Evolutionary conservation across 345 rosid genomes (phyloP), one percentile per base, ranked within the genome.

Genomic region (Salix udensis): DNA sequence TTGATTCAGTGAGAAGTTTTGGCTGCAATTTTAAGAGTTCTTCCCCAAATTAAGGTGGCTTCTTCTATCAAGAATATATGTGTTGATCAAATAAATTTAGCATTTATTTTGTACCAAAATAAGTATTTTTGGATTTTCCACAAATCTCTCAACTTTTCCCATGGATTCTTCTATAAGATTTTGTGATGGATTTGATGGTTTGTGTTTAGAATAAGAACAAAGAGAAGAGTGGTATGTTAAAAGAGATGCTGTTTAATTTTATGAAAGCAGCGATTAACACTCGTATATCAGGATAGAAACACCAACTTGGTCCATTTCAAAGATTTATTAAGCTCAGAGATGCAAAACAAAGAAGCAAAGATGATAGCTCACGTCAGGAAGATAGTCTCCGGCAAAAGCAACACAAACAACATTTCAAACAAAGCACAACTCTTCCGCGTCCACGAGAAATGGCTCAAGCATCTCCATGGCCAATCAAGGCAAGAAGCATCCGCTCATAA

Each of bases 401-500:
- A 24, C 68, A 77, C 16, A 74, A 67, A 65, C 72, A 65, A 34
- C 36, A 34, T 34, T 23, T 24, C 69, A 73, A 10, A 50, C 19
- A 28, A 13, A 66, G 21, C 40, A 46, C 21, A 55, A 24, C 40
- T 62, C 68, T 50, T 34, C 71, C 14, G 23, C 69, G 26, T 18
- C 30, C 19, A 46, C 44, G 58, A 52, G 70, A 74, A 79, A 53
- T 50, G 52, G 23, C 79, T 86, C 76, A 91, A 85, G 83, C 88
- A 78, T 85, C 87, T 62, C 68, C 91, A 81, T 86, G 89, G 58
- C 95, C 94, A 52, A 86, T 84, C 85, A 92, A 79, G 18, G 94
- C 88, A 50, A 92, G 91, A 62, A 94, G 94, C 88, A 91, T 89
- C 31, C 82, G 86, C 85, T 89, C 88, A 72, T 92, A 91, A 81